Evolutionary conservation across 106 monocot species (phyloP), one percentile per base, ranked within the genome.

Genomic region (Iris macrosiphon): DNA sequence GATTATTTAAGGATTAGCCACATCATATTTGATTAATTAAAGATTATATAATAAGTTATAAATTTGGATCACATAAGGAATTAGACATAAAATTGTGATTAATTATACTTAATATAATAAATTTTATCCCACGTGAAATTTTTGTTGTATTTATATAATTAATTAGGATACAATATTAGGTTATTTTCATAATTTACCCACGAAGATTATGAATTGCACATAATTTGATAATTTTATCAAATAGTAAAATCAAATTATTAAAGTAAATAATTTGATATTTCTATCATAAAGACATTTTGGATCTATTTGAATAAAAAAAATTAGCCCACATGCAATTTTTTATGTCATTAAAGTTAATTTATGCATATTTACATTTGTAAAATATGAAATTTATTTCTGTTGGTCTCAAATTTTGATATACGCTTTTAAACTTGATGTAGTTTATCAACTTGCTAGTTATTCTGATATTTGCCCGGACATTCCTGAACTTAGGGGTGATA

Each of bases 131-230:
- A 53, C 11, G 6, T 4, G 3, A 32, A 32, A 13, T n/a, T 53
- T 53, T 52, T 26, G 11, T 53, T 31, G n/a, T 31, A 17, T 53
- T 53, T 17, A 1, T 53, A 19, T 53, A 32, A 53, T 32, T 53
- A 32, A 32, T 53, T 16, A 53, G 53, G 0, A 53, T 31, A 32
- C 30, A 53, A 33, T 31, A 18, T 32, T 13, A 53, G 31, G 4
- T 18, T 33, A 53, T 53, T 31, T 53, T 53, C 10, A 1, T 53
- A n/a, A 53, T 32, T 16, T 53, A 53, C 2, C 31, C 31, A 53
- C n/a, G 31, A 15, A 15, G n/a, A 42, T 42, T 42, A 42, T 10
- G 41, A 42, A 42, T 10, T 10, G 41, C 2, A 19, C 31, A 53
- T 33, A 32, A 53, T 53, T 32, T 53, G 27, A 53, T 53, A 32